Evolutionary conservation across 345 rosid species (phyloP).

Genomic region (Citrus mangshanensis): DNA sequence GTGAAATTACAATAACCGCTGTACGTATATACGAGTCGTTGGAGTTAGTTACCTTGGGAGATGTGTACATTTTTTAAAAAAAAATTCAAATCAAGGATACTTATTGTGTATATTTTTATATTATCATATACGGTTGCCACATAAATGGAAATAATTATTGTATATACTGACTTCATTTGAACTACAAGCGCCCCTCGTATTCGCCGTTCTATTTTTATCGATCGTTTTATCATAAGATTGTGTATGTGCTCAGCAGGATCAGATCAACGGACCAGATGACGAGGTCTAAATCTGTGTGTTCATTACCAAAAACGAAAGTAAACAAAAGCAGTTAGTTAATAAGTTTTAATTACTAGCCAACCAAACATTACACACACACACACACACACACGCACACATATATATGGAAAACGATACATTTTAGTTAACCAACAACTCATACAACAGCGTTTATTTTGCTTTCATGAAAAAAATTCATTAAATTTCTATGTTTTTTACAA

Average conservation of each 20-base stretch:
- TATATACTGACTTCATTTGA: not conserved
- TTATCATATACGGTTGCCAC: not conserved
- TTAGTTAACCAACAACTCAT: not conserved
- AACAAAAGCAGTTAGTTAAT: not conserved
- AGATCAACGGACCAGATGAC: not conserved
- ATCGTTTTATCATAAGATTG: not conserved
- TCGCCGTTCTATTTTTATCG: not conserved
- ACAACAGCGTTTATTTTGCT: no score
- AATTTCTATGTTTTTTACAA: not conserved
- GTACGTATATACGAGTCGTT: not conserved
- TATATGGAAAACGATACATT: not conserved
- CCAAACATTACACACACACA: no score
- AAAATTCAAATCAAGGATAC: not conserved
- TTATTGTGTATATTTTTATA: no score
- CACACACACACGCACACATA: fast-evolving
- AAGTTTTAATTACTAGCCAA: not conserved
- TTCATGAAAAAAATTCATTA: not conserved
- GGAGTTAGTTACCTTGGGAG: not conserved
- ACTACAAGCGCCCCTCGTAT: not conserved
- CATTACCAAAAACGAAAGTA: not conserved
- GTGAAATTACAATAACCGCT: not conserved
- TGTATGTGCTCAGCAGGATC: not conserved
- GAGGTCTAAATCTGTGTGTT: not conserved
- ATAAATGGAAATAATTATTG: not conserved
- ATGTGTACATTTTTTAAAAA: not conserved